These are phyloP conservation scores for Cornus controversa DNA, from an alignment of 148 eudicot species.

Conservation along the genomic window DNA sequence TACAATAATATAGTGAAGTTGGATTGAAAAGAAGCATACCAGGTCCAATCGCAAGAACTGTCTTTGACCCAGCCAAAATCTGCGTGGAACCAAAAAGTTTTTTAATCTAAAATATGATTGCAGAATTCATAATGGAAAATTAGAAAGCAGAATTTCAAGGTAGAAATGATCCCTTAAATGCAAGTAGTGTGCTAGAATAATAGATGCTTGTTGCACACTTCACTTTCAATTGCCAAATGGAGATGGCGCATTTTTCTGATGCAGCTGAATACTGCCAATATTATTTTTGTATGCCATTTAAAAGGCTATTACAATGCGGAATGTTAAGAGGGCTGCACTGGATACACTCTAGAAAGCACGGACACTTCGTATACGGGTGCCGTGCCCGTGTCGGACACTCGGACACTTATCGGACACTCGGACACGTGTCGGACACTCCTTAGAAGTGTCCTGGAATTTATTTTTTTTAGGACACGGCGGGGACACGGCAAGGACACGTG, in stretches of 20 bases:
- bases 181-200: not conserved
- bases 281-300: not conserved
- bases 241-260: not conserved
- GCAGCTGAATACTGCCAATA: not conserved
- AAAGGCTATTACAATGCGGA: too few relatives aligned
- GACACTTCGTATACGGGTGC: too few relatives aligned
- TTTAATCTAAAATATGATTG: not conserved
- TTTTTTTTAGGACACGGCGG: too few relatives aligned
- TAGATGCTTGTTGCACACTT: not conserved
- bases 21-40: slow-evolving; percentile 47
- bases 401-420: too few relatives aligned
- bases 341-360: too few relatives aligned
- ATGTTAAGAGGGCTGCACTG: too few relatives aligned
- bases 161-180: not conserved
- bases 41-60: slow-evolving; percentile 93
- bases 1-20: not conserved
- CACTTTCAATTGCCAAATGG: not conserved
- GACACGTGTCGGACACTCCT: too few relatives aligned
- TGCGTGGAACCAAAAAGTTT: slow-evolving; percentile 20
- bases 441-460: too few relatives aligned
- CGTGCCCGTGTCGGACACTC: too few relatives aligned
- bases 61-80: slow-evolving; percentile 89
- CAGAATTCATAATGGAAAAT: not conserved
- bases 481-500: too few relatives aligned
- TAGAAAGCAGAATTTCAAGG: not conserved